A percentile compares a stretch with the other conserved stretches of the same genome.
Evolutionary conservation across 768 basidiomycete genomes (phyloP).

Genomic region (Mycena rosella): DNA sequence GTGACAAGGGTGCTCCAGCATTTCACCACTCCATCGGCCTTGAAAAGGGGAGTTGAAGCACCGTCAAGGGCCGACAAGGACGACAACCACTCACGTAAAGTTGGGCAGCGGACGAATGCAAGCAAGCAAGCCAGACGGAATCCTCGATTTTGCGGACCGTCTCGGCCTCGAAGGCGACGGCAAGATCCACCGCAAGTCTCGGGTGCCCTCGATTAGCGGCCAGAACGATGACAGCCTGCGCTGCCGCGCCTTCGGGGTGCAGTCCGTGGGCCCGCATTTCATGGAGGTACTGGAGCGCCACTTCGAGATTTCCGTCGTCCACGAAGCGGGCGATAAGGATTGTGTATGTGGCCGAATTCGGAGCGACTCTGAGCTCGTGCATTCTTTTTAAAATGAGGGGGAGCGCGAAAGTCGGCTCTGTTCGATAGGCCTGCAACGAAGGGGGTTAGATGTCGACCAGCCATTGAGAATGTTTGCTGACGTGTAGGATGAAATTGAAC

Average conservation of each 20-base stretch:
- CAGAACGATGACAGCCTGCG: slow-evolving; percentile 64
- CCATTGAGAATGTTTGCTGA: slow-evolving; percentile 14
- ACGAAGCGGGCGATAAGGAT: slow-evolving; percentile 63
- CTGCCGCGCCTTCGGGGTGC: slow-evolving; percentile 61
- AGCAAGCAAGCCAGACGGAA: slow-evolving; percentile 74
- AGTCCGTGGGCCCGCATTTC: slow-evolving; percentile 67
- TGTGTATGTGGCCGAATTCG: slow-evolving; percentile 67
- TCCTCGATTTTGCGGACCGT: slow-evolving; percentile 66
- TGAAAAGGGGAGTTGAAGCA: slow-evolving; percentile 16
- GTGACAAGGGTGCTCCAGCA: slow-evolving; percentile 75
- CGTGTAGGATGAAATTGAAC: slow-evolving; percentile 70
- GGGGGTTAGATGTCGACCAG: slow-evolving; percentile 27
- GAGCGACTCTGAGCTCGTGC: slow-evolving; percentile 60
- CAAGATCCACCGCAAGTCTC: slow-evolving; percentile 80
- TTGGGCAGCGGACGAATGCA: slow-evolving; percentile 71
- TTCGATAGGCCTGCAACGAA: slow-evolving; percentile 60
- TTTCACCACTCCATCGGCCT: slow-evolving; percentile 76
- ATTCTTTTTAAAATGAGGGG: slow-evolving; percentile 69
- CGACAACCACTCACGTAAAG: slow-evolving; percentile 70
- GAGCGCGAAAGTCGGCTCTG: slow-evolving; percentile 52
- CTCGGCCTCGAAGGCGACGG: slow-evolving; percentile 67
- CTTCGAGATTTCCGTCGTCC: slow-evolving; percentile 68
- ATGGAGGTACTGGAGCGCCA: slow-evolving; percentile 71
- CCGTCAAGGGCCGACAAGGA: background rate
- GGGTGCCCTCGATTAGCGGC: slow-evolving; percentile 68